Conservation (phyloP, 768 basidiomycete species). For the Candolleomyces aberdarensis region DNA sequence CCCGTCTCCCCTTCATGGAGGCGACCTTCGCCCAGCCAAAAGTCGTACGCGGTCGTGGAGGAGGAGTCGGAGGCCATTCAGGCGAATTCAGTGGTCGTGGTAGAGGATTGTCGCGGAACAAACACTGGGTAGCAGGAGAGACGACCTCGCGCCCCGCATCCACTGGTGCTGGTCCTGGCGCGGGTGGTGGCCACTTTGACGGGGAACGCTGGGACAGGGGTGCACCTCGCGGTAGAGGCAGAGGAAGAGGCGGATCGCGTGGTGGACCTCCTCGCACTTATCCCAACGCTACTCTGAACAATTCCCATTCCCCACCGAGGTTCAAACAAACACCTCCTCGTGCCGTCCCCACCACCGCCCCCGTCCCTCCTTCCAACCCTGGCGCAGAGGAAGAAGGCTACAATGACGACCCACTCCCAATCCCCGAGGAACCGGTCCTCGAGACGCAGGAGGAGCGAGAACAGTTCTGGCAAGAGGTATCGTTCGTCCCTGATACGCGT, state of each 20-base stretch:
- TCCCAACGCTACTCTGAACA: constrained; percentile 37
- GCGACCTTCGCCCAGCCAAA: constrained; percentile 15
- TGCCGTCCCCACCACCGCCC: constrained; percentile 26
- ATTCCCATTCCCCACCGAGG: constrained; percentile 27
- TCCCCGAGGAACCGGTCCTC: constrained; percentile 47
- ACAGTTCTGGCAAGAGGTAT: constrained; percentile 68
- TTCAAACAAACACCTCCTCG: constrained; percentile 23
- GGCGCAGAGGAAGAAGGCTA: constrained; percentile 22
- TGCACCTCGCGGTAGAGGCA: constrained; percentile 49
- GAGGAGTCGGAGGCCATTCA: background rate
- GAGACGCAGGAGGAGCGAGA: constrained; percentile 65
- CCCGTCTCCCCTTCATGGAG: constrained; percentile 19
- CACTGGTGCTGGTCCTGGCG: background rate
- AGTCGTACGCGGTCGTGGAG: constrained; percentile 22
- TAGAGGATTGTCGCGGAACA: constrained; percentile 48
- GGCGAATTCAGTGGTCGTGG: constrained; percentile 16
- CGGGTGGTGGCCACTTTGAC: constrained; percentile 34
- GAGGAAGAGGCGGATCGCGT: constrained; percentile 32
- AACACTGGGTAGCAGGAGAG: constrained; percentile 56
- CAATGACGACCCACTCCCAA: constrained; percentile 15
- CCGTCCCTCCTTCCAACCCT: background rate
- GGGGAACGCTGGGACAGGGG: constrained; percentile 63
- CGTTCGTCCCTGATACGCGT: constrained; percentile 22
- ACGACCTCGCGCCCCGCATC: constrained; percentile 27
- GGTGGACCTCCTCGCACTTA: constrained; percentile 33